These are phyloP conservation scores for Tulasnella sp. DNA, from an alignment of 768 basidiomycete genomes.

Conservation along the genomic window DNA sequence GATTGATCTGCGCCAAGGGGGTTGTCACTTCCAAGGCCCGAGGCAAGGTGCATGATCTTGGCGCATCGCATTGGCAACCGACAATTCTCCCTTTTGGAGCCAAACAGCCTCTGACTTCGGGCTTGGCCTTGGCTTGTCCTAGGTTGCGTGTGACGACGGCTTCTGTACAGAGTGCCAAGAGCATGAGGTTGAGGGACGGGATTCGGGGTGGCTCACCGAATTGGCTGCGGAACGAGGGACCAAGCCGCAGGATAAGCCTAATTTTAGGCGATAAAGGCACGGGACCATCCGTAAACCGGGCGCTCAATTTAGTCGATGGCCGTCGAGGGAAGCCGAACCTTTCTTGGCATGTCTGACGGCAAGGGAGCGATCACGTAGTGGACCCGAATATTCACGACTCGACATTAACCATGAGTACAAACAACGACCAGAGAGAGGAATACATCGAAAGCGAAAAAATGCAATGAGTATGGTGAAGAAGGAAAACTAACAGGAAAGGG, in stretches of 20 bases:
- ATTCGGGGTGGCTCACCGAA: neutral
- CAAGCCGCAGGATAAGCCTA: neutral
- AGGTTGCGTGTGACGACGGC: neutral
- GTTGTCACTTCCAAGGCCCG: no score
- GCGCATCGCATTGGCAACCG: neutral
- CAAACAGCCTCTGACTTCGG: neutral
- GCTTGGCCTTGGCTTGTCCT: neutral
- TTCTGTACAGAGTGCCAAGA: neutral
- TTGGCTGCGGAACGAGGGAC: neutral
- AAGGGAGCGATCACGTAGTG: neutral
- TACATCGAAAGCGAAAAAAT: neutral
- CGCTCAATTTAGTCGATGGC: neutral
- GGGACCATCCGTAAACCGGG: neutral
- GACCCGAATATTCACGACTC: neutral
- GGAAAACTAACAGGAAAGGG: neutral
- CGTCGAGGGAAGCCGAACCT: neutral
- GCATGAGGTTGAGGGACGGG: neutral
- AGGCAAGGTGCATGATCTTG: neutral
- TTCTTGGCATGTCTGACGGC: slow-evolving; percentile 4
- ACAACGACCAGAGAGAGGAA: neutral
- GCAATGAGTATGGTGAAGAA: neutral
- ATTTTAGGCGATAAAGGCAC: neutral
- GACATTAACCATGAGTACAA: neutral
- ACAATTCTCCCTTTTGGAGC: neutral
- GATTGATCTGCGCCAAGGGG: neutral